phyloP scores from a whole-genome alignment of 1,284 basidiomycete species.

The Xanthoconium separans region DNA sequence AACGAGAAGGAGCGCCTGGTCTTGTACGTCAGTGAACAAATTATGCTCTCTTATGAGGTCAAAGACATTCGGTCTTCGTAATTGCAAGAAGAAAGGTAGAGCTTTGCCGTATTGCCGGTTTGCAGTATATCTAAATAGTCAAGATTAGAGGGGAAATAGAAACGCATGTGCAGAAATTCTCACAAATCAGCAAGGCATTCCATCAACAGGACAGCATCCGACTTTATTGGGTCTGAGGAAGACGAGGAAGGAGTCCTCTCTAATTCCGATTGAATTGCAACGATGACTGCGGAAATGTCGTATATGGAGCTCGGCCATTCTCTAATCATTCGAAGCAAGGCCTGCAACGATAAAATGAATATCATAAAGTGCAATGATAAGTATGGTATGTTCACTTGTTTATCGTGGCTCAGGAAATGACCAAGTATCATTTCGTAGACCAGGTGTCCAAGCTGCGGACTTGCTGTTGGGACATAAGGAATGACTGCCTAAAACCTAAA shows the following conservation, averaged over 20 bases:
- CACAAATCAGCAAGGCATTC: conserved; percentile 91
- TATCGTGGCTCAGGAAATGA: conserved; percentile 81
- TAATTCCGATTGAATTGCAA: conserved; percentile 83
- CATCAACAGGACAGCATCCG: conserved; percentile 66
- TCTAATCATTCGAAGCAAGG: conserved; percentile 75
- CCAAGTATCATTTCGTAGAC: conserved; percentile 97
- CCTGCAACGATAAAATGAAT: conserved; percentile 40
- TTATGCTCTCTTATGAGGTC: conserved; percentile 94
- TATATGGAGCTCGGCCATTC: conserved; percentile 94
- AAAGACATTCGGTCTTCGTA: conserved; percentile 89
- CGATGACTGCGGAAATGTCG: conserved; percentile 82
- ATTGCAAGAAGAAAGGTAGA: conserved; percentile 83
- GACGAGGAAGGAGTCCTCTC: conserved; percentile 61
- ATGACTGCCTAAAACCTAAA: conserved; percentile 67
- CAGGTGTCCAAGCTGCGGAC: conserved; percentile 77
- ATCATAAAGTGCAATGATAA: background rate
- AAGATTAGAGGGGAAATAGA: background rate
- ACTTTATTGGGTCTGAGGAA: conserved; percentile 34
- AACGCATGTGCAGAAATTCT: conserved; percentile 25
- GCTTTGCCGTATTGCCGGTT: conserved; percentile 95
- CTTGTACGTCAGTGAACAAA: conserved; percentile 92
- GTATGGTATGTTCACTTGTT: conserved; percentile 49
- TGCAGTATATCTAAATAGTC: conserved; percentile 52
- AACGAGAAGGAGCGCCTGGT: conserved; percentile 88
- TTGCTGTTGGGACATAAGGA: conserved; percentile 82